Conservation (phyloP, 768 basidiomycete genomes). For the Pleurotus cornucopiae region DNA sequence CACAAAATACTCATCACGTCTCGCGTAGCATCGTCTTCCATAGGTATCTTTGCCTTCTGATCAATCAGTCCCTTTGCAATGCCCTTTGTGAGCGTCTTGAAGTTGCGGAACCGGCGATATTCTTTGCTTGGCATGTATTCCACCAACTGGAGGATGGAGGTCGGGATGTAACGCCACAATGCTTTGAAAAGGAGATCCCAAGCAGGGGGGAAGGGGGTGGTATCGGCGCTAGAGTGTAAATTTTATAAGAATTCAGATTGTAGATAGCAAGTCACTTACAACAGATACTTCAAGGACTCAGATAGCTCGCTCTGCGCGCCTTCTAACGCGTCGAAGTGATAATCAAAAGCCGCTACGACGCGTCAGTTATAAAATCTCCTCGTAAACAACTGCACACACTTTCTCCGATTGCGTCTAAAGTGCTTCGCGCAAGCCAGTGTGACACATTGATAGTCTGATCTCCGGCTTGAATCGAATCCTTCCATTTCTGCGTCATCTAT, state of each 20-base stretch:
- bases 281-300: conserved; percentile 16
- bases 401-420: conserved; percentile 35
- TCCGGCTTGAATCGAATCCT: conserved; percentile 17
- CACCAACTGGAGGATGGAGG: neutral
- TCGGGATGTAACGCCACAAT: conserved; percentile 1
- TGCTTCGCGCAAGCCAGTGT: conserved; percentile 27
- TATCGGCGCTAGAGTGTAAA: conserved; percentile 15
- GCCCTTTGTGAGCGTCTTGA: neutral
- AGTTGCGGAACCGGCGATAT: neutral
- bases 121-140: conserved; percentile 5
- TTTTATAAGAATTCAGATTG: conserved; percentile 17
- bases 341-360: conserved; percentile 29
- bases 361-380: neutral
- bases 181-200: conserved; percentile 15
- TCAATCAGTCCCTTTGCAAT: neutral
- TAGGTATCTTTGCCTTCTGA: neutral
- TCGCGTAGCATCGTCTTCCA: conserved; percentile 9
- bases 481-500: conserved; percentile 22
- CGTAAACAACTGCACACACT: conserved; percentile 10
- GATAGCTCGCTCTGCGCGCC: conserved; percentile 18
- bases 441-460: conserved; percentile 21
- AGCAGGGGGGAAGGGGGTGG: neutral
- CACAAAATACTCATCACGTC: conserved; percentile 33
- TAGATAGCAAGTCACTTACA: conserved; percentile 15
- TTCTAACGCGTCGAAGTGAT: conserved; percentile 25